phyloP scores from a whole-genome alignment of 116 monocot genomes.

The Trichopus zeylanicus region DNA sequence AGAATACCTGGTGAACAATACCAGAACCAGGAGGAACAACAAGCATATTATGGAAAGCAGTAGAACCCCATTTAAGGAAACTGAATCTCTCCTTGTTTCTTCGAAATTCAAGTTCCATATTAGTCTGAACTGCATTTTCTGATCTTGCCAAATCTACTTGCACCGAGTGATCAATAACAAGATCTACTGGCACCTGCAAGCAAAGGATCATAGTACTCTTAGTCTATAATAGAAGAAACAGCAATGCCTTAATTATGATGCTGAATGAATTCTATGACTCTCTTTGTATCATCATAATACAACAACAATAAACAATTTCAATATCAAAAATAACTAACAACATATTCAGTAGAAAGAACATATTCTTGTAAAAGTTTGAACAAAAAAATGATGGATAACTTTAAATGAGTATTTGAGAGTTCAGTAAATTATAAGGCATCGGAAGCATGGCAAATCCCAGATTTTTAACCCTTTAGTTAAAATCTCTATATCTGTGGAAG shows the following conservation, averaged over 20 bases:
- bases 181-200: conserved; percentile 77
- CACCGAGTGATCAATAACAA: conserved; percentile 78
- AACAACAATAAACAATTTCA: too few relatives aligned
- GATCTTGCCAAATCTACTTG: conserved; percentile 75
- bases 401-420: too few relatives aligned
- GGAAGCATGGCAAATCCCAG: background rate
- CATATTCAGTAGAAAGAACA: background rate
- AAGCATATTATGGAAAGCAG: conserved; percentile 71
- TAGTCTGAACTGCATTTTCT: conserved; percentile 55
- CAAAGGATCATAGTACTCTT: too few relatives aligned
- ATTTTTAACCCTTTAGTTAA: background rate
- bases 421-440: too few relatives aligned
- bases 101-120: conserved; percentile 68
- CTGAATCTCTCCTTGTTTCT: conserved; percentile 66
- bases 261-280: too few relatives aligned
- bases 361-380: too few relatives aligned
- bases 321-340: too few relatives aligned
- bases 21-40: conserved; percentile 81
- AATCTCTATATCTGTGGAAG: background rate
- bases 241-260: background rate
- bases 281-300: too few relatives aligned
- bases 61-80: conserved; percentile 73
- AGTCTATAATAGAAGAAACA: background rate
- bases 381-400: too few relatives aligned
- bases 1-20: conserved; percentile 71